Evolutionary conservation across 148 eudicot genomes (phyloP).

Genomic region (Selenicereus undatus): DNA sequence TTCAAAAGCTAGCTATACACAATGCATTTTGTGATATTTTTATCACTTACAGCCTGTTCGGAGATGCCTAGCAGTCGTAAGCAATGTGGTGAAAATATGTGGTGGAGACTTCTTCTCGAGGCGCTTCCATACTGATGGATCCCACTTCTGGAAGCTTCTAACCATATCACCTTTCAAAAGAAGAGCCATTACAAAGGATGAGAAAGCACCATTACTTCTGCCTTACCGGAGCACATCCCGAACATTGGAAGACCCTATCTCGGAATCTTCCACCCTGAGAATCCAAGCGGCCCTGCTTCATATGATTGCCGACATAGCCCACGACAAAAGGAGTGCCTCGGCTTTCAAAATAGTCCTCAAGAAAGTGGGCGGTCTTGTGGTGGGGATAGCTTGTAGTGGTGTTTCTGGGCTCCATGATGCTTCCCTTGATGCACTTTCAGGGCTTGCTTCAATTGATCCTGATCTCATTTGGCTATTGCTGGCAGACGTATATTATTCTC

Average conservation of each 20-base stretch:
- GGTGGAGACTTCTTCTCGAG: slow-evolving; percentile 95
- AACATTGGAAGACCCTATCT: slow-evolving; percentile 45
- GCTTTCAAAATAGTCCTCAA: slow-evolving; percentile 72
- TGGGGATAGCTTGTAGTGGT: slow-evolving; percentile 85
- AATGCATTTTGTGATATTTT: neutral
- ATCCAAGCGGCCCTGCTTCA: slow-evolving; percentile 76
- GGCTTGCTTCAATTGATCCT: slow-evolving; percentile 65
- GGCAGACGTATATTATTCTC: slow-evolving; percentile 82
- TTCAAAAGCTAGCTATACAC: neutral
- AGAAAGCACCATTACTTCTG: slow-evolving; percentile 52
- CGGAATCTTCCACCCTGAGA: slow-evolving; percentile 67
- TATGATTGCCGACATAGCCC: slow-evolving; percentile 72
- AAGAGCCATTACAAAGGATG: slow-evolving; percentile 47
- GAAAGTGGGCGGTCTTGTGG: slow-evolving; percentile 75
- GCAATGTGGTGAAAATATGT: slow-evolving; percentile 53
- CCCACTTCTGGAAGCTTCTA: slow-evolving; percentile 80
- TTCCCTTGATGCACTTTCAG: slow-evolving; percentile 63
- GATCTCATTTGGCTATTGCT: slow-evolving; percentile 92
- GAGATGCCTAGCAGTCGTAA: slow-evolving; percentile 53
- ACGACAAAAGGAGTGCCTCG: slow-evolving; percentile 62
- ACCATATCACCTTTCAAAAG: slow-evolving; percentile 63
- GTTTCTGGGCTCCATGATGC: slow-evolving; percentile 67
- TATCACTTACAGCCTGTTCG: slow-evolving; percentile 50
- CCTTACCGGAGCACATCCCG: slow-evolving; percentile 65
- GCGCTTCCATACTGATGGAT: slow-evolving; percentile 69